These are phyloP conservation scores for Orbilia quercus DNA, from an alignment of 2,329 filamentous ascomycete genomes.

Conservation along the genomic window DNA sequence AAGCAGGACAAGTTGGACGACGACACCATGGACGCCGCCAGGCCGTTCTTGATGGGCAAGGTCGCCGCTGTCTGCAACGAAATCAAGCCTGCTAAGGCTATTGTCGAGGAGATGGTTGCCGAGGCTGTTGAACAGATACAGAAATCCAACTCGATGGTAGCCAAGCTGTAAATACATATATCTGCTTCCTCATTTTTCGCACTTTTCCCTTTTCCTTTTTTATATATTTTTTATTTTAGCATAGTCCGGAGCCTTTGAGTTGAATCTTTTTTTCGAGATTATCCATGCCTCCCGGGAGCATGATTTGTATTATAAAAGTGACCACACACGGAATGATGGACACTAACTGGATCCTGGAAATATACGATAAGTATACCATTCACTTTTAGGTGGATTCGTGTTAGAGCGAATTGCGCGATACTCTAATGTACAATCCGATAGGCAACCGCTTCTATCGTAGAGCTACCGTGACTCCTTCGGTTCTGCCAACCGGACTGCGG, in stretches of 20 bases:
- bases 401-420: too few relatives aligned
- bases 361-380: background rate
- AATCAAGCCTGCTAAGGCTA: conserved; percentile 87
- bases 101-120: conserved; percentile 91
- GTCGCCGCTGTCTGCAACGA: conserved; percentile 93
- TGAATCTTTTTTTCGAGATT: conserved; percentile 17
- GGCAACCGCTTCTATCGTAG: background rate
- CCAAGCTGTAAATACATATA: conserved; percentile 47
- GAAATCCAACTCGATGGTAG: conserved; percentile 52
- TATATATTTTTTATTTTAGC: conserved; percentile 45
- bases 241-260: conserved; percentile 51
- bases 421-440: too few relatives aligned
- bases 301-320: conserved; percentile 54
- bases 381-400: too few relatives aligned
- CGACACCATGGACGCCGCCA: conserved; percentile 88
- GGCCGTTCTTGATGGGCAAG: conserved; percentile 96
- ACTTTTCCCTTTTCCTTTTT: too few relatives aligned
- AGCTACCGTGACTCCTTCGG: conserved; percentile 26
- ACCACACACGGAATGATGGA: conserved; percentile 34
- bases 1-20: conserved; percentile 74
- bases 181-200: conserved; percentile 15
- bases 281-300: conserved; percentile 25
- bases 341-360: conserved; percentile 33
- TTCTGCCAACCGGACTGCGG: conserved; percentile 28
- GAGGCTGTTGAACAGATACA: conserved; percentile 78